Evolutionary conservation across 73 alveolate species (phyloP), one percentile per base, ranked within the genome.

Genomic region (Paramecium sonneborni): DNA sequence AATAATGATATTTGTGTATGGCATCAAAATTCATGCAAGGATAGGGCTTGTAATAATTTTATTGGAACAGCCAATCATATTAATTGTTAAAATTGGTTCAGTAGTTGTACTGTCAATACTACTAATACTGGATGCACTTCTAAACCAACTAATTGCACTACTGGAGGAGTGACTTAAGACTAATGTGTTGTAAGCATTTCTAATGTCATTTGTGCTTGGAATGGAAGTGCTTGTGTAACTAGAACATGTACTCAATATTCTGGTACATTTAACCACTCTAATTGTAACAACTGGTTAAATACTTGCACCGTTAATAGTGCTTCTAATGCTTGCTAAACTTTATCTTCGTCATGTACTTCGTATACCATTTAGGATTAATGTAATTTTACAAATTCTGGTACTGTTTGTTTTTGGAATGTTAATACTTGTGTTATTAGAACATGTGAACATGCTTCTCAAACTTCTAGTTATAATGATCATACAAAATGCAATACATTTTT

Each of bases 141-240:
- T 20, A 79, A 79, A 79, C 90, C 90, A 3, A 9, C 90, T 14
- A 44, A 38, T 79, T 79, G 90, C 74, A 43, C 90, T 43, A 72
- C 55, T 14, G 86, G 58, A 15, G 86, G 86, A 14, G 57, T 72
- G 1, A 41, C 44, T 14, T 6, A 72, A 38, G 20, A 72, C 14
- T 38, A 72, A 72, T 72, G 86, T 72, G 41, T 72, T 8, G 37
- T 32, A 5, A 38, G 57, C 32, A 35, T n/a, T 15, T 30, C 41
- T 79, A 35, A 35, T 14, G 39, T 18, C 1, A 41, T 18, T 5
- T 79, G 90, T 39, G 24, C 26, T 43, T 79, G 90, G 90, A 34
- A 3, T 23, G 43, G 55, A 8, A 20, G 62, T 79, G 5, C 90
- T 6, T 79, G 90, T 44, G 37, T 39, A 1, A 21, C 0, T 39